Evolutionary conservation across 257 asterid species (phyloP).

Genomic region (Parsonsia alboflavescens): DNA sequence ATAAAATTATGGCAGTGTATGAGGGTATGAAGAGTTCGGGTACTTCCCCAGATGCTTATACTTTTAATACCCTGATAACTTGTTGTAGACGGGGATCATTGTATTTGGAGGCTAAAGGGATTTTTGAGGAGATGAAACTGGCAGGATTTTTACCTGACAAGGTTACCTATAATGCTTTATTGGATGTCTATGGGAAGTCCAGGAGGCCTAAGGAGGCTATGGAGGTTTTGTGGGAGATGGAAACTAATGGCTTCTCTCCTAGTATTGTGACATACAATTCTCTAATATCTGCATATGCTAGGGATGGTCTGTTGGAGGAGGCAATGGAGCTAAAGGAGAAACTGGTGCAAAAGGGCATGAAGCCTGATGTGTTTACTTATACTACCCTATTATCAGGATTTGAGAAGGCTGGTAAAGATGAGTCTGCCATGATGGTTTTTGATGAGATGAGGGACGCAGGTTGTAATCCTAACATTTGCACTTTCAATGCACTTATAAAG

Average conservation of each 20-base stretch:
- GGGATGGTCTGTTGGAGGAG: slow-evolving; percentile 77
- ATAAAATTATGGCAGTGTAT: slow-evolving; percentile 45
- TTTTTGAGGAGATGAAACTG: slow-evolving; percentile 77
- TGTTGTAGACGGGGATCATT: slow-evolving; percentile 81
- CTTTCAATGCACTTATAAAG: slow-evolving; percentile 82
- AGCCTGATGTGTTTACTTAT: slow-evolving; percentile 86
- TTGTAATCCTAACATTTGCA: slow-evolving; percentile 84
- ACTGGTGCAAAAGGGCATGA: slow-evolving; percentile 70
- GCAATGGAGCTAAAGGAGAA: slow-evolving; percentile 62
- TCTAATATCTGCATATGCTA: slow-evolving; percentile 67
- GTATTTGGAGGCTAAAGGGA: slow-evolving; percentile 67
- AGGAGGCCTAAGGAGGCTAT: slow-evolving; percentile 79
- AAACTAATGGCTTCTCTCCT: slow-evolving; percentile 52
- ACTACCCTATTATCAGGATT: slow-evolving; percentile 87
- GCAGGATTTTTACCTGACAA: slow-evolving; percentile 75
- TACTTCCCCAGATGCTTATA: slow-evolving; percentile 70
- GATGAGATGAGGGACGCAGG: slow-evolving; percentile 66
- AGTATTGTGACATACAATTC: slow-evolving; percentile 77
- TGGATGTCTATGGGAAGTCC: slow-evolving; percentile 92
- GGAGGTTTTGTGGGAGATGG: slow-evolving; percentile 87
- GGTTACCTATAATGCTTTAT: slow-evolving; percentile 75
- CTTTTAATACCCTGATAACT: slow-evolving; percentile 80
- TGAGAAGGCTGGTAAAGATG: slow-evolving; percentile 93
- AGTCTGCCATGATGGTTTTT: slow-evolving; percentile 65
- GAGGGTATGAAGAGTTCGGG: slow-evolving; percentile 68